Percentiles rank a stretch among this genome's conserved stretches.
Conservation (phyloP, 140 eudicot species). For the Oenanthe javanica region DNA sequence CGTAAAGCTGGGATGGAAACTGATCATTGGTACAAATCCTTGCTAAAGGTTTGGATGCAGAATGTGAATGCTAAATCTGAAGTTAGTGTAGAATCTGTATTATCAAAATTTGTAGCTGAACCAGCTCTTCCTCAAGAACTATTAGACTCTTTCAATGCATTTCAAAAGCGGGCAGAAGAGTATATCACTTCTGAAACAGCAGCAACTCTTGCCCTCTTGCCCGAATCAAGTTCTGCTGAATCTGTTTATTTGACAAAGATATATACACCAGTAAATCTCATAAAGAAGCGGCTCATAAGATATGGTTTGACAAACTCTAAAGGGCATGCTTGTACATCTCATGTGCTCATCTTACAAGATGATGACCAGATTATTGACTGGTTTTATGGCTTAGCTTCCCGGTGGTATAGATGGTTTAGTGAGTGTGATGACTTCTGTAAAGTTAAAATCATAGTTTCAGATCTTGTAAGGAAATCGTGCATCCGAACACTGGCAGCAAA, state of each 20-base stretch:
- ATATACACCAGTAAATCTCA: constrained; percentile 46
- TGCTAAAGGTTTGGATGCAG: constrained; percentile 85
- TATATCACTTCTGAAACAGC: constrained; percentile 63
- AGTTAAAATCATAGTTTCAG: constrained; percentile 41
- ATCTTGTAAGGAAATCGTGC: constrained; percentile 63
- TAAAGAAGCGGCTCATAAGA: constrained; percentile 59
- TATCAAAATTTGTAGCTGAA: constrained; percentile 62
- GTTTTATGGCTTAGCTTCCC: constrained; percentile 51
- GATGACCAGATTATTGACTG: constrained; percentile 44
- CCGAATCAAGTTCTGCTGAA: constrained; percentile 30
- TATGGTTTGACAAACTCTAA: constrained; percentile 57
- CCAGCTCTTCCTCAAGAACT: constrained; percentile 74
- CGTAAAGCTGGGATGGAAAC: constrained; percentile 94
- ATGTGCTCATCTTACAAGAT: constrained; percentile 47
- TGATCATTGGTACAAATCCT: constrained; percentile 84
- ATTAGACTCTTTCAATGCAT: constrained; percentile 58
- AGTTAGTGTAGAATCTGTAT: constrained; percentile 44
- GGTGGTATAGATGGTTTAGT: constrained; percentile 81
- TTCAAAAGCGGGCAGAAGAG: constrained; percentile 60
- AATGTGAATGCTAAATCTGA: constrained; percentile 27
- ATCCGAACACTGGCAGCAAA: constrained; percentile 76
- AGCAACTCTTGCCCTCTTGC: constrained; percentile 50
- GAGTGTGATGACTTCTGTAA: constrained; percentile 53
- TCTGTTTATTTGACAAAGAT: constrained; percentile 27
- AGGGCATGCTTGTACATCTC: constrained; percentile 61